phyloP scores from a whole-genome alignment of 768 basidiomycete genomes.

The Kwoniella europaea region DNA sequence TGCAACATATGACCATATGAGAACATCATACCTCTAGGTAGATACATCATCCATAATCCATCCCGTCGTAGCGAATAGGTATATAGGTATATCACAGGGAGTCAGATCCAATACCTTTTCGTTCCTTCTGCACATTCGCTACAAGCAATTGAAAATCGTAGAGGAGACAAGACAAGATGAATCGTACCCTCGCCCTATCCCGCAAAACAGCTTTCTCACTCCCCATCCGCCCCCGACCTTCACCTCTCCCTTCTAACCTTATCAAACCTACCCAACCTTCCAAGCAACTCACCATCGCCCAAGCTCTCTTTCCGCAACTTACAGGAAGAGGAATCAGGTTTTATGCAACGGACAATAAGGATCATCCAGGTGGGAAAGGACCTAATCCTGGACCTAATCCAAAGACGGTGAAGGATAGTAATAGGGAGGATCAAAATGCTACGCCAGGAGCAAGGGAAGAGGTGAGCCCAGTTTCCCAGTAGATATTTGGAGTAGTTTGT shows the following conservation, averaged over 20 bases:
- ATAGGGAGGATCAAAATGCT: slow-evolving; percentile 30
- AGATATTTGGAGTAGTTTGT: background rate
- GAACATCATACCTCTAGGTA: background rate
- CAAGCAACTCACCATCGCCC: background rate
- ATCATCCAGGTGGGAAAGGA: slow-evolving; percentile 19
- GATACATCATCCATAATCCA: slow-evolving; percentile 7
- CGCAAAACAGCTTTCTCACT: slow-evolving; percentile 8
- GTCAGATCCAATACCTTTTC: no score
- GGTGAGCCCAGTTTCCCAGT: slow-evolving; percentile 18
- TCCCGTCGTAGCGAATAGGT: no score
- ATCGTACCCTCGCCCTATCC: slow-evolving; percentile 25
- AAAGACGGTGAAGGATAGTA: slow-evolving; percentile 12
- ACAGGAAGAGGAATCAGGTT: background rate
- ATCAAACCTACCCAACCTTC: background rate
- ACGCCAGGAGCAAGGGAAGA: slow-evolving; percentile 37
- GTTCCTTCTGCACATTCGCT: no score
- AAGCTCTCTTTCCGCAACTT: slow-evolving; percentile 7
- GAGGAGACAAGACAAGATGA: slow-evolving; percentile 11
- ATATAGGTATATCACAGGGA: no score
- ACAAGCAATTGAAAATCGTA: background rate
- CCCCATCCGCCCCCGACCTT: slow-evolving; percentile 16
- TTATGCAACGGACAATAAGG: background rate
- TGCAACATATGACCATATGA: background rate
- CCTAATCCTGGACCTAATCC: slow-evolving; percentile 19
- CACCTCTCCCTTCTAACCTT: slow-evolving; percentile 19